These are phyloP conservation scores for Galerina marginata DNA, from an alignment of 768 basidiomycete genomes.

Conservation along the genomic window DNA sequence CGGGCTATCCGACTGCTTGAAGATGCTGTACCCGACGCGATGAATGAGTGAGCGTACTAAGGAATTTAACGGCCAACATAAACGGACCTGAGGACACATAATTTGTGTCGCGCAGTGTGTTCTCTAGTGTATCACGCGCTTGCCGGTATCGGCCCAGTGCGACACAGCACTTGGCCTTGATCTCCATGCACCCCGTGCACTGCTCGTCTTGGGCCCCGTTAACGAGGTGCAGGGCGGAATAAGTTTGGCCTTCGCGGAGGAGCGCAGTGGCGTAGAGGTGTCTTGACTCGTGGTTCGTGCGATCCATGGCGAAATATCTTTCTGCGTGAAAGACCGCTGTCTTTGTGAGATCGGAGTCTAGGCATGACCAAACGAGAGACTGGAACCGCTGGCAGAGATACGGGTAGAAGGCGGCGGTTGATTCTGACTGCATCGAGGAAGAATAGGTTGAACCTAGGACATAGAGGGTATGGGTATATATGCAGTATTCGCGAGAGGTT, in stretches of 20 bases:
- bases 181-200: conserved; percentile 78
- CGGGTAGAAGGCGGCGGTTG: conserved; percentile 52
- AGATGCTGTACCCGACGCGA: conserved; percentile 48
- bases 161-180: conserved; percentile 79
- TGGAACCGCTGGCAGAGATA: conserved; percentile 73
- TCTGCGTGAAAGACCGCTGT: conserved; percentile 92
- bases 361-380: conserved; percentile 80
- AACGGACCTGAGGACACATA: conserved; percentile 65
- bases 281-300: conserved; percentile 76
- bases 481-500: conserved; percentile 1
- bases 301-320: conserved; percentile 76
- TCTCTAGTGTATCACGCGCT: conserved; percentile 74
- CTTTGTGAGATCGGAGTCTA: conserved; percentile 78
- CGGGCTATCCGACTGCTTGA: conserved; percentile 57
- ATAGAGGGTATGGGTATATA: conserved; percentile 23
- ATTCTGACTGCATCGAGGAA: conserved; percentile 61
- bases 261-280: conserved; percentile 85
- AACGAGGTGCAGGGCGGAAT: conserved; percentile 77
- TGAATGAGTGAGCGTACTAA: conserved; percentile 15
- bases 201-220: conserved; percentile 61
- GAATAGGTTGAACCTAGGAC: conserved; percentile 32
- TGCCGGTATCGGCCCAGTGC: conserved; percentile 76
- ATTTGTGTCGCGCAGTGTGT: conserved; percentile 55
- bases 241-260: conserved; percentile 69
- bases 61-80: conserved; percentile 10